Base-by-base conservation (phyloP, 805 yeast genomes). In the Komagataella mondaviorum region DNA sequence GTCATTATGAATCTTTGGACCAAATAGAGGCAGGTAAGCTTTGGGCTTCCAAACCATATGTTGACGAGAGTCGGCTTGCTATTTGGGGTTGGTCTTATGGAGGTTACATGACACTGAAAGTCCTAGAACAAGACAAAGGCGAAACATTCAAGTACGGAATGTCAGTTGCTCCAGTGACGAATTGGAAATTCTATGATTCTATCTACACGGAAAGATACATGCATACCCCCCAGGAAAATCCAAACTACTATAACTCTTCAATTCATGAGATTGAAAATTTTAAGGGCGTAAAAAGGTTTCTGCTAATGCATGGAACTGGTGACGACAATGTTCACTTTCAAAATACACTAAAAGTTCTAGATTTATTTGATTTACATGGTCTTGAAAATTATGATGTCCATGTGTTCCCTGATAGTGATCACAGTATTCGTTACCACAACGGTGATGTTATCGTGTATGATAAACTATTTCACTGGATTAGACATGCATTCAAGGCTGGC, bases 1-100 rank as follows among this genome's bases (percentile, higher is more conserved):
- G 98, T 1, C 71, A 81, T 56, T 80, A 75, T 61, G 99, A 93
- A 65, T 85, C 93, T 1, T 68, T 70, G 23, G 99, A 93, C 65
- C 97, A 91, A 66, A 85, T 93, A 44, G 69, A 79, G 0, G 96
- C 95, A 4, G 99, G 95, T 2, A 78, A 79, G 56, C 55, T 72
- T 1, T 91, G 93, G 85, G 73, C 78, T 2, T 48, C 66, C 3
- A 77, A 76, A 57, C 53, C 71, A 2, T 91, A 83, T 60, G 84
- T 93, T 46, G 86, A 90, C 62, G 65, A 70, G 22, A 69, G 74
- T 3, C 76, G 78, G 54, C 81, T 88, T 10, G 95, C 96, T 0
- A 78, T 91, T 51, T 93, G 97, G 91, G 99, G 99, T 6, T 93
- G 99, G 99, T 86, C 96, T 20, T 93, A 91, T 63, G 99, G 99